Base-by-base conservation (phyloP, 257 asterid genomes). In the Nicotiana attenuata region DNA sequence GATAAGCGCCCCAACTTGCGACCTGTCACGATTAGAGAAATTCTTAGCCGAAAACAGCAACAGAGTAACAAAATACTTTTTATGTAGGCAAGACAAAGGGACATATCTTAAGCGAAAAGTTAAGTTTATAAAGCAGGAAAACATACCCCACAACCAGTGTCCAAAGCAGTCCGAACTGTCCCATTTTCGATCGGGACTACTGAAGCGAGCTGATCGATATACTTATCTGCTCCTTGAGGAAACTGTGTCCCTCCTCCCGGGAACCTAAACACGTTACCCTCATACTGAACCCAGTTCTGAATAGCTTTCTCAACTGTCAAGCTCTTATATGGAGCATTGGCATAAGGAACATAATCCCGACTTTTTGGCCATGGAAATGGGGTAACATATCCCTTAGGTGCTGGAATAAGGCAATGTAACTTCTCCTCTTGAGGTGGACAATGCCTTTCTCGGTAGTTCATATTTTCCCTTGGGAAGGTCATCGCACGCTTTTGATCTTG, bases 121-220 rank as follows among this genome's bases (percentile, higher is more conserved):
- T 4, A n/a, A 78, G 52, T 61, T 56, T 10, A 19, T 52, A n/a
- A 61, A 47, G 50, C 61, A 80, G 35, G 35, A 80, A 41, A 35
- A 87, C 97, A 60, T 96, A 95, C 99, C 97, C 99, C 98, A 81
- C 98, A 96, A 80, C 98, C 99, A 84, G 99, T 92, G 89, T 96
- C 99, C 85, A 96, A 80, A 1, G 98, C 98, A 47, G 99, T 93
- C 71, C 97, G 87, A 53, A 96, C 99, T 29, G 91, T 91, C 64
- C 99, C 99, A 69, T 93, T 92, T 2, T 85, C 92, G 52, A 94
- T 92, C 4, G 98, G 99, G 83, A 96, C 89, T 80, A 96, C 98
- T 0, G 96, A 88, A 86, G 99, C 98, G 81, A 96, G 96, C 86
- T 94, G 99, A 80, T 96, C 99, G 53, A 96, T 96, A 86, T 96